Evolutionary conservation across 2,329 filamentous ascomycete species (phyloP), one percentile per base, ranked within the genome.

Genomic region (Aspergillus japonicus): DNA sequence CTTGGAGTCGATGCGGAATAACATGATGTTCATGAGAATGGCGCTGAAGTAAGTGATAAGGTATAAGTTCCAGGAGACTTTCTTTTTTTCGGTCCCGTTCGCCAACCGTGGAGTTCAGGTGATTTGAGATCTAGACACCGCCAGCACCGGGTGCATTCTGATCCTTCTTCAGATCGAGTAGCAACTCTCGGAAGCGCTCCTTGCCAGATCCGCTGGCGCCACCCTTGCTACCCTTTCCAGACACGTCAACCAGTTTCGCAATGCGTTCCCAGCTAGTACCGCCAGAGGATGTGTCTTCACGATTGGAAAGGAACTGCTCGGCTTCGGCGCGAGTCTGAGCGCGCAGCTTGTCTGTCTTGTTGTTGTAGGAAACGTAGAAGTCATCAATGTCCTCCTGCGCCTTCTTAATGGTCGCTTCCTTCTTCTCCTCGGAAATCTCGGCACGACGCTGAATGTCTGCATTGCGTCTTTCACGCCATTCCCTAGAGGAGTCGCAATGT

Each of bases 351-450:
- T 99, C 95, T 77, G 95, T 94, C 82, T 97, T 96, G 77, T 89
- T 88, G 82, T 98, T 98, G 83, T 99, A 99, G 79, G 96, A 97
- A 74, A 97, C 93, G 83, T 99, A 99, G 80, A 98, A 99, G 76
- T 97, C 95, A 75, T 99, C 95, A 65, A 99, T 96, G 76, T 96
- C 95, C 75, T 93, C 86, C 73, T 92, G 92, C 11, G 95, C 95
- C 68, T 95, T 92, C 75, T 91, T 87, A 73, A 97, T 81, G 1
- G 92, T 97, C 75, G 94, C 88, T 64, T 87, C 85, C 75, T 95
- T 95, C 80, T 93, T 91, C 66, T 87, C 83, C 47, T 87, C 86
- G 57, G 94, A 94, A 66, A 94, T 87, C 76, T 96, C 88, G 65
- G 91, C 89, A 70, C 94, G 91, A 77, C 93, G 92, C 69, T 89